Percentiles rank a stretch among this genome's conserved stretches.
Conservation (phyloP, 768 basidiomycete genomes). For the Termitomyces sp. region DNA sequence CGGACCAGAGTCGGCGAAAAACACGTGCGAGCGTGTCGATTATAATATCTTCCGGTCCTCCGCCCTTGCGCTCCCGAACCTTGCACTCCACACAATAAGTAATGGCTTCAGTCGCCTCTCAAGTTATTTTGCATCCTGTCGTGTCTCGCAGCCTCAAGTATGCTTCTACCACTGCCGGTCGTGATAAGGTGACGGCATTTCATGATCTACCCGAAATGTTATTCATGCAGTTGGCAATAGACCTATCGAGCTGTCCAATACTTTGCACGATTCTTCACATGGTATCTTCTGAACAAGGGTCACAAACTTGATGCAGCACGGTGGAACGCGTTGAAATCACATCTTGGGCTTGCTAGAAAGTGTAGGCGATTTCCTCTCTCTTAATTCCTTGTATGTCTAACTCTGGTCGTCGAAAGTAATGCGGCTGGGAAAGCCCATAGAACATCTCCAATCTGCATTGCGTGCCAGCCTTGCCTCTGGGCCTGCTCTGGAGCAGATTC, state of each 20-base stretch:
- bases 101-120: slow-evolving; percentile 59
- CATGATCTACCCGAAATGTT: not conserved
- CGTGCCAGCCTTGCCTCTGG: slow-evolving; percentile 56
- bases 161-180: slow-evolving; percentile 75
- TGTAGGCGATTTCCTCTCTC: slow-evolving; percentile 42
- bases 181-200: slow-evolving; percentile 72
- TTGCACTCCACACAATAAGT: too few species aligned
- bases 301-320: slow-evolving; percentile 66
- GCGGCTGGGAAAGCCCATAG: slow-evolving; percentile 90
- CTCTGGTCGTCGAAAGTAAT: slow-evolving; percentile 54
- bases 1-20: slow-evolving; percentile 10
- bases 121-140: slow-evolving; percentile 82
- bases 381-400: slow-evolving; percentile 1
- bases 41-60: not conserved
- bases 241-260: slow-evolving; percentile 90
- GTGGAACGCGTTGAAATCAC: slow-evolving; percentile 83
- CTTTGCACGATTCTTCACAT: slow-evolving; percentile 84
- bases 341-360: slow-evolving; percentile 83
- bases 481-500: slow-evolving; percentile 66
- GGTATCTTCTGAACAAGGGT: slow-evolving; percentile 70
- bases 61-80: not conserved
- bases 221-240: slow-evolving; percentile 33
- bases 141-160: slow-evolving; percentile 75
- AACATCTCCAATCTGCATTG: slow-evolving; percentile 89
- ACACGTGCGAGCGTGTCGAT: slow-evolving; percentile 13